Percentiles rank a stretch among this genome's conserved stretches.
Conservation (phyloP, 1,284 basidiomycete species). For the Trichosporon faecale region DNA sequence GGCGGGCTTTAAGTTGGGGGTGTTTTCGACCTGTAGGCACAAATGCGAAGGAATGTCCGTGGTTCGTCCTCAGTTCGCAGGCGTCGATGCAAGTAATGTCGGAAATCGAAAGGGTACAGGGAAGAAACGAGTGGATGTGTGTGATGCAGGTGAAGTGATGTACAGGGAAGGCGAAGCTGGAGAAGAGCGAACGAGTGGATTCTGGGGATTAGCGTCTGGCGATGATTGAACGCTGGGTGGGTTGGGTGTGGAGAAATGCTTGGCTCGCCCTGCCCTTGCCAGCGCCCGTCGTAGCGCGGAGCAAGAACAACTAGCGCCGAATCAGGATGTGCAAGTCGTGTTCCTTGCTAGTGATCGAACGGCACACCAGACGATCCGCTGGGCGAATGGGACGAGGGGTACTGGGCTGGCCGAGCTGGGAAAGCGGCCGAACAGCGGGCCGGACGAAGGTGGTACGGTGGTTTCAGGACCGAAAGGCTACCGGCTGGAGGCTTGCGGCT, state of each 20-base stretch:
- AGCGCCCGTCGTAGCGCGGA: not conserved
- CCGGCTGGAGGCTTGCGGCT: not conserved
- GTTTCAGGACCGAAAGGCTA: not conserved
- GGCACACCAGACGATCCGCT: not conserved
- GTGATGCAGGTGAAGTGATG: conserved; percentile 1
- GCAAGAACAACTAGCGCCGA: not conserved
- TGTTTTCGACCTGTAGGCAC: not conserved
- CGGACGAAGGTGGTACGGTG: not conserved
- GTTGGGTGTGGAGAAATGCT: not conserved
- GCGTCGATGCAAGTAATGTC: not conserved
- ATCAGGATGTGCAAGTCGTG: not conserved
- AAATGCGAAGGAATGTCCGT: not conserved
- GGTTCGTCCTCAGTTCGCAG: not conserved
- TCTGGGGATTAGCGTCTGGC: not conserved
- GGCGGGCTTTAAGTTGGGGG: not conserved
- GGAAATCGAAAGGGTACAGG: not conserved
- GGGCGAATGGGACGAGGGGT: not conserved
- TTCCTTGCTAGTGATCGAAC: not conserved
- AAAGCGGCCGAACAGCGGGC: not conserved
- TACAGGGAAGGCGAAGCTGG: not conserved
- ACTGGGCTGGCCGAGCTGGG: not conserved
- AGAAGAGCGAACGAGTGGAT: not conserved
- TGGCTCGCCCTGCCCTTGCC: not conserved
- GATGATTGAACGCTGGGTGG: not conserved
- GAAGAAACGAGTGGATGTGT: not conserved